phyloP scores from a whole-genome alignment of 306 rosid species.

The Rubus idaeus region DNA sequence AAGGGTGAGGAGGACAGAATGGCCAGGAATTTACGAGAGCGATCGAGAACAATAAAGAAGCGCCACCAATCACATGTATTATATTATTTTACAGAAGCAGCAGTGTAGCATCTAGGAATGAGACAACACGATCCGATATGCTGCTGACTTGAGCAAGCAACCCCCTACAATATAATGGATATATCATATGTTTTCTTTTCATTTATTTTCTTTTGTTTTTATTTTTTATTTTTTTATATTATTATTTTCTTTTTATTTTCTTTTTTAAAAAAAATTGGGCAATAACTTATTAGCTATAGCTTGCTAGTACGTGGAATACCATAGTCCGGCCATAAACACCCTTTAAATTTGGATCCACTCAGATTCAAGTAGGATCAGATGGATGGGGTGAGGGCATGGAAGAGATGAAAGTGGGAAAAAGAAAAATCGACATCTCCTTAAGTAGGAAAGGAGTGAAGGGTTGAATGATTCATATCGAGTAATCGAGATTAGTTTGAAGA shows the following conservation, averaged over 20 bases:
- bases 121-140: slow-evolving; percentile 11
- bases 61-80: slow-evolving; percentile 22
- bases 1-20: slow-evolving; percentile 7
- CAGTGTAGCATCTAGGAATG: background rate
- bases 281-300: background rate
- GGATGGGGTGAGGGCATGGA: background rate
- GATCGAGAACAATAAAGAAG: background rate
- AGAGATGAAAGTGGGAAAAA: background rate
- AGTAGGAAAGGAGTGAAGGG: no score
- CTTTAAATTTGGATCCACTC: background rate
- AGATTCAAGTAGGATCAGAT: background rate
- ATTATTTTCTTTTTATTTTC: background rate
- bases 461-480: background rate
- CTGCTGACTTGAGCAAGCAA: background rate
- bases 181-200: background rate
- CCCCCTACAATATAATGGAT: background rate
- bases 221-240: no score
- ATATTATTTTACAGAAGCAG: slow-evolving; percentile 11
- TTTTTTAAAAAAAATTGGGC: no score
- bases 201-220: background rate
- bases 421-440: background rate
- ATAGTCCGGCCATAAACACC: background rate
- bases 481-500: background rate
- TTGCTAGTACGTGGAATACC: background rate
- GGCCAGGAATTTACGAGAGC: slow-evolving; percentile 21